Evolutionary conservation across 1,139 yeast species (phyloP).

Genomic region (Debaryomyces psychrophilus): DNA sequence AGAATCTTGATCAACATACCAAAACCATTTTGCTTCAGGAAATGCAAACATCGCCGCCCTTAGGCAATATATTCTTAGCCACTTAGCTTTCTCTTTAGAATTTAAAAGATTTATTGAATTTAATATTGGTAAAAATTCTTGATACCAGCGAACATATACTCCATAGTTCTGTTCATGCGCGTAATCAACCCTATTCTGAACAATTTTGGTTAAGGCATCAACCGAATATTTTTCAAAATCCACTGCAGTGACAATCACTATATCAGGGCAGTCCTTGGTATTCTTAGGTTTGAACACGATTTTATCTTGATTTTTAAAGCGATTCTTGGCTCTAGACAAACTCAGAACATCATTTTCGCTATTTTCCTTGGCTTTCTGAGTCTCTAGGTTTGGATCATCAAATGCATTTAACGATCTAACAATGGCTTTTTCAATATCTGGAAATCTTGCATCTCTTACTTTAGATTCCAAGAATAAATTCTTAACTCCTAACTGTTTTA

Average conservation of each 20-base stretch:
- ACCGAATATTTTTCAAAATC: conserved; percentile 72
- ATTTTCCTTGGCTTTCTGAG: conserved; percentile 42
- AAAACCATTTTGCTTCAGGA: conserved; percentile 80
- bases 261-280: conserved; percentile 57
- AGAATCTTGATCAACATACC: conserved; percentile 81
- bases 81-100: conserved; percentile 42
- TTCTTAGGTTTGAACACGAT: conserved; percentile 51
- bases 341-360: conserved; percentile 41
- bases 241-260: conserved; percentile 78
- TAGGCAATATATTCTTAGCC: conserved; percentile 63
- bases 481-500: conserved; percentile 57
- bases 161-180: conserved; percentile 79
- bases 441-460: conserved; percentile 40
- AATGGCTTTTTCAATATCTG: conserved; percentile 38
- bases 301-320: conserved; percentile 68
- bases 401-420: conserved; percentile 45
- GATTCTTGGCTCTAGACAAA: conserved; percentile 52
- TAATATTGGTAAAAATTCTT: conserved; percentile 70
- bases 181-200: conserved; percentile 81
- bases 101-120: conserved; percentile 45
- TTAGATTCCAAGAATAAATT: conserved; percentile 51
- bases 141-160: conserved; percentile 76
- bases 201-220: conserved; percentile 62
- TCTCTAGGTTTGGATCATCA: conserved; percentile 47
- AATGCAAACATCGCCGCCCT: conserved; percentile 87